A percentile compares a stretch with the other conserved stretches of the same genome.
Evolutionary conservation across 768 basidiomycete genomes (phyloP).

Genomic region (Hygrocybe punicea): DNA sequence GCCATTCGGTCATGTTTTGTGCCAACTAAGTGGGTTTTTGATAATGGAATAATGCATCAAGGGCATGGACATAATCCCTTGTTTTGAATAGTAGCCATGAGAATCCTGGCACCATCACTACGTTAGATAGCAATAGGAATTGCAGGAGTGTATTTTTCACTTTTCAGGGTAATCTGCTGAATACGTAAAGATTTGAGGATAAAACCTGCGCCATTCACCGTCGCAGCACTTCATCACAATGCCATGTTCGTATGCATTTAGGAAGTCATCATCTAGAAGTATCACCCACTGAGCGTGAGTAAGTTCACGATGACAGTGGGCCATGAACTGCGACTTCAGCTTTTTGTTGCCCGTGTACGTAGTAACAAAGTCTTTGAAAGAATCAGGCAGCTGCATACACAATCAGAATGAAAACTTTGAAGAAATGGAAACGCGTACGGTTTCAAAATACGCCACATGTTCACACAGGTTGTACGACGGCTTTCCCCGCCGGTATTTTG

Average conservation of each 20-base stretch:
- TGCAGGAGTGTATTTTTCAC: conserved; percentile 15
- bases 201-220: conserved; percentile 27
- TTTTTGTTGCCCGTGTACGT: conserved; percentile 18
- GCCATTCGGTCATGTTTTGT: not conserved
- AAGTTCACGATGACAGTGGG: conserved; percentile 6
- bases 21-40: conserved; percentile 26
- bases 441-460: conserved; percentile 40
- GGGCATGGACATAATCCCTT: conserved; percentile 25
- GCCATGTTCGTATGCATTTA: conserved; percentile 26
- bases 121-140: conserved; percentile 1
- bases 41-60: conserved; percentile 20
- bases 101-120: conserved; percentile 22
- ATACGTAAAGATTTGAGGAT: conserved; percentile 33
- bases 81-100: conserved; percentile 13
- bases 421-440: conserved; percentile 19
- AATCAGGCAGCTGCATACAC: conserved; percentile 8
- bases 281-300: conserved; percentile 4
- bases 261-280: conserved; percentile 20
- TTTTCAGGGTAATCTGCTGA: conserved; percentile 39
- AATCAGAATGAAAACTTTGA: not conserved
- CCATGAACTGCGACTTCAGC: not conserved
- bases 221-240: conserved; percentile 30
- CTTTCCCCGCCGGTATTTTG: conserved; percentile 34
- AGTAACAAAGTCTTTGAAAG: conserved; percentile 1
- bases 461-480: conserved; percentile 30